These are phyloP conservation scores for Clarireedia hainanense DNA, from an alignment of 2,329 filamentous ascomycete species.

Conservation along the genomic window DNA sequence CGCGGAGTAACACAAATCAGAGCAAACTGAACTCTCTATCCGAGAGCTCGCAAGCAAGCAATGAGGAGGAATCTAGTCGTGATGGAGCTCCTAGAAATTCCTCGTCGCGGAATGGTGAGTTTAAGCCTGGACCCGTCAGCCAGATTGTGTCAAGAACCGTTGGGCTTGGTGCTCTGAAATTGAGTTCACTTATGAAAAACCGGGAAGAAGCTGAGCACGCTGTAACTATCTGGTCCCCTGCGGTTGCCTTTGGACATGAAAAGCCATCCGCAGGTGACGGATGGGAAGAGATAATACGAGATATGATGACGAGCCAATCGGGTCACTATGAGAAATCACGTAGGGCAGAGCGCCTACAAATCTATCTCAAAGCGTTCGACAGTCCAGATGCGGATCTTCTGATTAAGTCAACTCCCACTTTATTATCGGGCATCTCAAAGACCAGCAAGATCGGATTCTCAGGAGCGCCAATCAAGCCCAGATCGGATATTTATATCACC, in stretches of 20 bases:
- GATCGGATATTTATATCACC: constrained; percentile 94
- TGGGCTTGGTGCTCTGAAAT: constrained; percentile 68
- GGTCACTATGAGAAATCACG: constrained; percentile 67
- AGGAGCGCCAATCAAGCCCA: constrained; percentile 75
- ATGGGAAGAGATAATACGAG: constrained; percentile 66
- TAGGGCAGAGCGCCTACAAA: constrained; percentile 67
- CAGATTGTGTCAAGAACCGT: constrained; percentile 59
- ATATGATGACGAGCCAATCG: constrained; percentile 65
- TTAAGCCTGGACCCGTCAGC: constrained; percentile 24
- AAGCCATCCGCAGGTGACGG: constrained; percentile 50
- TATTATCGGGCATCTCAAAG: constrained; percentile 71
- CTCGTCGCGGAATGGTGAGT: constrained; percentile 30
- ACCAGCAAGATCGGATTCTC: constrained; percentile 91
- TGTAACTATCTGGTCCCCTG: constrained; percentile 68
- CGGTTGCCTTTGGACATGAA: constrained; percentile 48
- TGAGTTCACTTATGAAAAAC: constrained; percentile 68
- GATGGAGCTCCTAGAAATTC: constrained; percentile 46
- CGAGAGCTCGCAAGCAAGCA: constrained; percentile 13
- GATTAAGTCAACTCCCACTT: constrained; percentile 78
- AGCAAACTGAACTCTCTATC: constrained; percentile 45
- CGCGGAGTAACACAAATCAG: constrained; percentile 36
- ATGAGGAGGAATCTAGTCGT: constrained; percentile 11
- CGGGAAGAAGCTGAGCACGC: constrained; percentile 66
- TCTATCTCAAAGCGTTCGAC: constrained; percentile 72
- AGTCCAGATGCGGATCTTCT: constrained; percentile 70